These are phyloP conservation scores for Phoma sp. DNA, from an alignment of 2,329 filamentous ascomycete genomes.

Conservation along the genomic window DNA sequence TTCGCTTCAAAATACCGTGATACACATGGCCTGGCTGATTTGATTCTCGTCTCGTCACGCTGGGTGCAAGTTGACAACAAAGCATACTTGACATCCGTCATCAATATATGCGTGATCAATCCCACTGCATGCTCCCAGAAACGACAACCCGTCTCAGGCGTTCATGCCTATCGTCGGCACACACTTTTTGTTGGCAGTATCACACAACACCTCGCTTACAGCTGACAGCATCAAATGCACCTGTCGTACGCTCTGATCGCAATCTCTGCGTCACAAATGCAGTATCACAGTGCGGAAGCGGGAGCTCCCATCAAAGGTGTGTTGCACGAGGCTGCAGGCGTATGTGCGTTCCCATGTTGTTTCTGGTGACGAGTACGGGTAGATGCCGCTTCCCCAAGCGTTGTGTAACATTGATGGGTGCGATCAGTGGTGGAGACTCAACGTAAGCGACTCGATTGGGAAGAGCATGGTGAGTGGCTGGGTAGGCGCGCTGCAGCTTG, in stretches of 20 bases:
- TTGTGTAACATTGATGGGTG: slow-evolving; percentile 19
- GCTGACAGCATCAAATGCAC: slow-evolving; percentile 11
- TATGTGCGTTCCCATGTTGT: not conserved
- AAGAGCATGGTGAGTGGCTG: not conserved
- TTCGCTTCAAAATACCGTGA: too few species aligned
- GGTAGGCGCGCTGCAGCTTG: slow-evolving; percentile 10
- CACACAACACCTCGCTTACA: slow-evolving; percentile 1
- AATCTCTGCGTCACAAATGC: slow-evolving; percentile 9
- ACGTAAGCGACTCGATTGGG: not conserved
- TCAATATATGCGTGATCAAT: not conserved
- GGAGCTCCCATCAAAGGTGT: slow-evolving; percentile 3
- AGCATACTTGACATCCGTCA: not conserved
- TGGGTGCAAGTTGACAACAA: not conserved
- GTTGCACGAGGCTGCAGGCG: slow-evolving; percentile 9
- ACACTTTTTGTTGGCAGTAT: not conserved
- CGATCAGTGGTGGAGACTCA: slow-evolving; percentile 6
- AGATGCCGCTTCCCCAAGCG: slow-evolving; percentile 18
- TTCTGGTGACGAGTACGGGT: not conserved
- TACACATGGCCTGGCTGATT: too few species aligned
- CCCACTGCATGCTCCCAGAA: not conserved
- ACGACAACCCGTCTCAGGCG: slow-evolving; percentile 24
- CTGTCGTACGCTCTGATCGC: slow-evolving; percentile 7
- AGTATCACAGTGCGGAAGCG: slow-evolving; percentile 2
- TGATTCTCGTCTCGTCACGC: not conserved
- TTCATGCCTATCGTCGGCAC: slow-evolving; percentile 5